Evolutionary conservation across 345 rosid species (phyloP).

Genomic region (Gossypium arboreum): DNA sequence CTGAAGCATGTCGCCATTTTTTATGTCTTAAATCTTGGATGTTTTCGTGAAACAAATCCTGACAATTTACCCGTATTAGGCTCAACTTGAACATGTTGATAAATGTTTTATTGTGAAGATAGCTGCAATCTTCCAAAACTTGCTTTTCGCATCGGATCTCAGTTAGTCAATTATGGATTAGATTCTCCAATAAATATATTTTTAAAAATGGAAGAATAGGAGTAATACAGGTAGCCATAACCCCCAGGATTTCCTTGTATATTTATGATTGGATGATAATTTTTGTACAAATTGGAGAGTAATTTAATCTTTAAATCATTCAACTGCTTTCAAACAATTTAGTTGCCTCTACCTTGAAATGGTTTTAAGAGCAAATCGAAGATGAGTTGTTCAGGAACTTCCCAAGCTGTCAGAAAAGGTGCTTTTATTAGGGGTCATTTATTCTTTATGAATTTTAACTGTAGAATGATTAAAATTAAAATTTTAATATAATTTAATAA

Average conservation of each 20-base stretch:
- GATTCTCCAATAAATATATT: not conserved
- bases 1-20: not conserved
- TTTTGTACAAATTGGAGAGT: not conserved
- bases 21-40: not conserved
- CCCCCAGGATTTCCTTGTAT: not conserved
- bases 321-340: not conserved
- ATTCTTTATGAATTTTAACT: too few species aligned
- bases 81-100: not conserved
- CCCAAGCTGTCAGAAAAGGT: too few species aligned
- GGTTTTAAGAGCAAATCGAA: too few species aligned
- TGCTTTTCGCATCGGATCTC: not conserved
- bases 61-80: not conserved
- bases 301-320: not conserved
- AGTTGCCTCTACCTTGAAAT: too few species aligned
- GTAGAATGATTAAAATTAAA: too few species aligned
- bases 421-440: too few species aligned
- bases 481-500: too few species aligned
- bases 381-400: too few species aligned
- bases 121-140: constrained; percentile 2
- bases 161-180: not conserved
- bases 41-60: constrained; percentile 2
- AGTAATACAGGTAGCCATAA: not conserved
- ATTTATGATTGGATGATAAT: not conserved
- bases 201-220: not conserved
- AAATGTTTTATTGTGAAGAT: not conserved